A percentile compares a stretch with the other conserved stretches of the same genome.
Conservation (phyloP, 495 filamentous ascomycete genomes). For the Terfezia boudieri region DNA sequence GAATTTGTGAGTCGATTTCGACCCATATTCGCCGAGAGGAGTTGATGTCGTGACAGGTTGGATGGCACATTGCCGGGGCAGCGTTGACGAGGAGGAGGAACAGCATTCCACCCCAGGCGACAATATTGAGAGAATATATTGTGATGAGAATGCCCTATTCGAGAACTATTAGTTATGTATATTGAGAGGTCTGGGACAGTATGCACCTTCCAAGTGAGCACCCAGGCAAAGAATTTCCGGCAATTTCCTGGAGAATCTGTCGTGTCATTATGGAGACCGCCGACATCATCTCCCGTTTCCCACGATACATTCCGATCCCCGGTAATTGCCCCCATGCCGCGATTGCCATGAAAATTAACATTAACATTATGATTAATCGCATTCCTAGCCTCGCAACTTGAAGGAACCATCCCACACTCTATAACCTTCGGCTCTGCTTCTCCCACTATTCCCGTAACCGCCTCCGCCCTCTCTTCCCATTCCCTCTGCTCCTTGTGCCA, state of each 20-base stretch:
- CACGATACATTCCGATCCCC: no score
- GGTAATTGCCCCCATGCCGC: no score
- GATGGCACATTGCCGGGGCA: constrained; percentile 56
- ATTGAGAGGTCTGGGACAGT: neutral
- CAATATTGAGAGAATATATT: constrained; percentile 46
- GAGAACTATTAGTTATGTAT: constrained; percentile 2
- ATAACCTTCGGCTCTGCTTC: neutral
- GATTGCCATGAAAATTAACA: neutral
- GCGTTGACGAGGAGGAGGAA: constrained; percentile 63
- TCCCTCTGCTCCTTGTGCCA: neutral
- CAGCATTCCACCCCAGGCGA: constrained; percentile 81
- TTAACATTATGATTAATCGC: neutral
- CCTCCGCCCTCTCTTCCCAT: neutral
- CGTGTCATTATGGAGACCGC: no score
- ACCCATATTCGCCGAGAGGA: constrained; percentile 59
- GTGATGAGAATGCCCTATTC: constrained; percentile 44
- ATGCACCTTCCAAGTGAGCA: neutral
- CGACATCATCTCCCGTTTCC: no score
- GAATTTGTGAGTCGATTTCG: constrained; percentile 63
- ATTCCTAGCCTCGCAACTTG: neutral
- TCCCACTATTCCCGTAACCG: neutral
- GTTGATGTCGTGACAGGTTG: constrained; percentile 46
- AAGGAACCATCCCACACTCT: neutral
- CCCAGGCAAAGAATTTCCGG: neutral
- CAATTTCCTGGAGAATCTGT: neutral